Percentiles rank a stretch among this genome's conserved stretches.
phyloP scores from a whole-genome alignment of 805 yeast species.

The Candida dajiaensis region DNA sequence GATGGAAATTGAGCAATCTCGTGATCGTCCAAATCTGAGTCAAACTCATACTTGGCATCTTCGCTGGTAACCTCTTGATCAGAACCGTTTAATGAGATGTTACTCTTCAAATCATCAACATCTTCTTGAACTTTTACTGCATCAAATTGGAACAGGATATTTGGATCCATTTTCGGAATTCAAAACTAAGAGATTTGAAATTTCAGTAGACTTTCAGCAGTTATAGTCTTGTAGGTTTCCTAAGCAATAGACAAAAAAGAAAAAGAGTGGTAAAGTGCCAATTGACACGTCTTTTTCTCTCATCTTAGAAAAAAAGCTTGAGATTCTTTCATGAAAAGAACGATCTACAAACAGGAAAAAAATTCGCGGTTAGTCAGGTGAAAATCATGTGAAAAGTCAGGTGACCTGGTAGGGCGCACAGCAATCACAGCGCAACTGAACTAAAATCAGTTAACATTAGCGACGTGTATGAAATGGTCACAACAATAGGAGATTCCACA shows the following conservation, averaged over 20 bases:
- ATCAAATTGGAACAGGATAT: slow-evolving; percentile 17
- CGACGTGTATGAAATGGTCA: too few relatives aligned
- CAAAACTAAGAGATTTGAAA: not conserved
- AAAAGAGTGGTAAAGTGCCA: not conserved
- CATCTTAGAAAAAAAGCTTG: not conserved
- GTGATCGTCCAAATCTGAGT: slow-evolving; percentile 12
- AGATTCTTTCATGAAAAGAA: not conserved
- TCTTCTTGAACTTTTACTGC: not conserved
- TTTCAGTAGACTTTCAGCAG: not conserved
- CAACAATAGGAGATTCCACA: too few relatives aligned
- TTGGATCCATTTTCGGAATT: slow-evolving; percentile 17
- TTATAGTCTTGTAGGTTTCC: not conserved
- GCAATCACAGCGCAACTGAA: too few relatives aligned
- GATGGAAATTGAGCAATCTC: slow-evolving; percentile 15
- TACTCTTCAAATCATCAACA: slow-evolving; percentile 1
- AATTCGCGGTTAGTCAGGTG: not conserved
- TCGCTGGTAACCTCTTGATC: not conserved
- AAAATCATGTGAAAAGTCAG: not conserved
- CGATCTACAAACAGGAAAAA: not conserved
- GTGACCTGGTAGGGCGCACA: too few relatives aligned
- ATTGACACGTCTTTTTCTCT: not conserved
- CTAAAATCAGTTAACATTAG: too few relatives aligned
- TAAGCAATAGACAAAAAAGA: not conserved
- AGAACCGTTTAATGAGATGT: not conserved
- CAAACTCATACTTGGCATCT: slow-evolving; percentile 3